Evolutionary conservation across 805 yeast species (phyloP), one percentile per base, ranked within the genome.

Genomic region (Ogataea populi-albae): DNA sequence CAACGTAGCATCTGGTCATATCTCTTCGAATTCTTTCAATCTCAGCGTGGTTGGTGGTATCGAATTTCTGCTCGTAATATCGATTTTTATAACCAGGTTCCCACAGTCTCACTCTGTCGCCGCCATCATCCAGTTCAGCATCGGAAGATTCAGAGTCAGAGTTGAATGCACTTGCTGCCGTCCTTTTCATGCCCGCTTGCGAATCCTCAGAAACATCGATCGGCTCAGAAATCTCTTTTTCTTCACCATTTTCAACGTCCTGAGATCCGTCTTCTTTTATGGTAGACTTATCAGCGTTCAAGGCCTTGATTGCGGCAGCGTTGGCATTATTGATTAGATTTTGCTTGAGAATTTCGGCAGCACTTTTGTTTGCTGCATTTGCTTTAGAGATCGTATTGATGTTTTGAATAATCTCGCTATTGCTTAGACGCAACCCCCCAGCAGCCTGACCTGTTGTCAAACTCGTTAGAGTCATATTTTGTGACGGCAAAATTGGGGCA

Each of bases 71-170:
- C 40, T 70, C 65, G 55, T 93, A 93, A 59, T 93, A 93, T 32
- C 99, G 68, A 36, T 73, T 77, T 34, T 75, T 75, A 61, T 86
- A 93, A 0, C 98, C 98, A 0, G 93, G 81, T 57, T 87, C 95
- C 79, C 86, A 82, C 44, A 86, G 62, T 47, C 79, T 75, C 22
- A 89, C 81, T 6, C 69, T 63, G 40, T 73, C 68, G 24, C 55
- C 55, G 4, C 61, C 71, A 31, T 73, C 77, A 10, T 69, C 68
- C 25, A 66, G 71, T 26, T 62, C 62, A 5, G 52, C 48, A 3
- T 62, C 66, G 10, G 65, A 48, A 0, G 62, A 45, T 6, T 49
- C 59, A 5, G 61, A 50, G 6, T 56, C 58, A 1, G 57, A 43
- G 6, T 53, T 52, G 34, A 50, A 58, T 1, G 54, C 54, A 20